Base-by-base conservation (phyloP, 768 basidiomycete genomes). In the Mycena epipterygia region DNA sequence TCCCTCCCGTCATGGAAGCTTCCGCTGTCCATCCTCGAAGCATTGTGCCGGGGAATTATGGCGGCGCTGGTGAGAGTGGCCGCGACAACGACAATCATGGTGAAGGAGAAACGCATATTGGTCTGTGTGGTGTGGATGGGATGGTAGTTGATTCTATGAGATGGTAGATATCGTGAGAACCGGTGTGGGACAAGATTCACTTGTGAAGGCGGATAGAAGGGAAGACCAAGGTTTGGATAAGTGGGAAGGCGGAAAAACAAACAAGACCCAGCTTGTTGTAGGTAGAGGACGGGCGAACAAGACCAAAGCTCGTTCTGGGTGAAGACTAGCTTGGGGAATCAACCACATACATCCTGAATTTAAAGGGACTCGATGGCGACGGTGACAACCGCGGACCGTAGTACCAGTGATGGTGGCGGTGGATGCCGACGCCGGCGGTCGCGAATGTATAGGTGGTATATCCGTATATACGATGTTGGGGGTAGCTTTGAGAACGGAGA, bases 241-340 rank as follows among this genome's bases (percentile, higher is more conserved):
- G 17, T 11, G 32, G 19, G 35, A 39, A 37, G 27, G 21, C 49
- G 61, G 55, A 14, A 48, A 58, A 17, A 65, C 55, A 39, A 60
- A 68, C 52, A 68, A 68, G 67, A 59, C 67, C 67, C 67, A 64
- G 68, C 67, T 68, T 61, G 59, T 46, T 55, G 67, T 49, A 48
- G 39, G 58, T 29, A 37, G 35, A 61, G 53, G 75, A 67, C 65
- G 72, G 76, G 74, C 64, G 76, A 77, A 82, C 79, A 79, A 83
- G 80, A 78, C 77, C 77, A 64, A 64, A 76, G 80, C 81, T 81
- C 76, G 79, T 78, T 65, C 70, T 73, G 76, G 62, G 66, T 80
- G 81, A 81, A 81, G 80, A 70, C 81, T 81, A 80, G 80, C 82
- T 82, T 82, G 68, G 44, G 46, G 74, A 72, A 32, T 46, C 35